Percentiles rank a stretch among this genome's conserved stretches.
phyloP scores from a whole-genome alignment of 768 basidiomycete species.

The Calocera cornea region DNA sequence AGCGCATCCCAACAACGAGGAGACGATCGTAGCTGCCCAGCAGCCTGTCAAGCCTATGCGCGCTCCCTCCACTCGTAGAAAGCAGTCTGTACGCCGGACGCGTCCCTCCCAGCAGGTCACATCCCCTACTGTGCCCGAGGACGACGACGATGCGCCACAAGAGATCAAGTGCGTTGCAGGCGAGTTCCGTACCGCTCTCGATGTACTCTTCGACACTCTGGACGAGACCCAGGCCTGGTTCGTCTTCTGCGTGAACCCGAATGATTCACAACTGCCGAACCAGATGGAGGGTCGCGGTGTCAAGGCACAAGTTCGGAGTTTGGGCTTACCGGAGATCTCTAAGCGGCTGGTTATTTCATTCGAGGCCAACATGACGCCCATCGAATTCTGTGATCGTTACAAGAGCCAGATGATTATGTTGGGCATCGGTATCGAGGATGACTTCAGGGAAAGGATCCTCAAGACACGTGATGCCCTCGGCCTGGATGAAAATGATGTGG shows the following conservation, averaged over 20 bases:
- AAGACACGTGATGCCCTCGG: conserved; percentile 39
- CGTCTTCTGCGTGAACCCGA: conserved; percentile 86
- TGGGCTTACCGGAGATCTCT: conserved; percentile 67
- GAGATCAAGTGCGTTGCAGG: conserved; percentile 64
- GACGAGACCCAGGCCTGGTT: conserved; percentile 86
- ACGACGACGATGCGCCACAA: conserved; percentile 20
- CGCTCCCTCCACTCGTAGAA: conserved; percentile 75
- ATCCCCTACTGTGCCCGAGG: conserved; percentile 34
- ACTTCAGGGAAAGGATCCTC: conserved; percentile 38
- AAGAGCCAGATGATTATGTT: conserved; percentile 43
- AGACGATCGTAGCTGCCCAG: conserved; percentile 88
- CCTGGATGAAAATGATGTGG: conserved; percentile 56
- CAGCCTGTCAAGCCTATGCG: conserved; percentile 91
- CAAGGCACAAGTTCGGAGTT: conserved; percentile 77
- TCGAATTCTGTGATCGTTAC: conserved; percentile 80
- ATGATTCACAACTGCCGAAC: conserved; percentile 87
- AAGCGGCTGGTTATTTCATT: conserved; percentile 51
- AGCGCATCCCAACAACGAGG: conserved; percentile 82
- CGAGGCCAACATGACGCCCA: conserved; percentile 72
- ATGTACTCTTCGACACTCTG: conserved; percentile 74
- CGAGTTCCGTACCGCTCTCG: conserved; percentile 73
- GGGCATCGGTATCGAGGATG: conserved; percentile 45
- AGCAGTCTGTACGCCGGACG: conserved; percentile 51
- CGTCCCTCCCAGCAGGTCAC: background rate
- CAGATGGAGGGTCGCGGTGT: conserved; percentile 86